A percentile compares a stretch with the other conserved stretches of the same genome.
These are phyloP conservation scores for Boletellus sp. DNA, from an alignment of 768 basidiomycete genomes.

Conservation along the genomic window DNA sequence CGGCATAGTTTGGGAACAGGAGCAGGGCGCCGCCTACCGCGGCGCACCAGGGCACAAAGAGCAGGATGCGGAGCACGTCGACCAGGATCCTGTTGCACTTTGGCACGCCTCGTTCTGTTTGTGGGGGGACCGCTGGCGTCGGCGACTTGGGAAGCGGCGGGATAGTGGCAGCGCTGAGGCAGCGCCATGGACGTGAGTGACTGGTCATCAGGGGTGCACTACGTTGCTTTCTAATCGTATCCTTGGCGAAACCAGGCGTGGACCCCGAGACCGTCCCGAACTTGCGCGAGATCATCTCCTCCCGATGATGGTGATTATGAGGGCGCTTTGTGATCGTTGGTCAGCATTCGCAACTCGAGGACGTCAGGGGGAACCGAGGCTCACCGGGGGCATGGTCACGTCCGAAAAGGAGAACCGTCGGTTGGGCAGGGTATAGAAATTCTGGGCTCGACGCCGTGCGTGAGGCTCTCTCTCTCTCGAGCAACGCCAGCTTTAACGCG, in stretches of 20 bases:
- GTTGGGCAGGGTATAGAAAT: slow-evolving; percentile 29
- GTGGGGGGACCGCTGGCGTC: background rate
- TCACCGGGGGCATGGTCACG: slow-evolving; percentile 11
- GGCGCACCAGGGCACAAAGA: slow-evolving; percentile 37
- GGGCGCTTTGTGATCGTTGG: background rate
- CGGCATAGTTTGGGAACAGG: slow-evolving; percentile 27
- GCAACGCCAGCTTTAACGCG: slow-evolving; percentile 6
- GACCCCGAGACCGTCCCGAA: slow-evolving; percentile 29
- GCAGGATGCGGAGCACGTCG: slow-evolving; percentile 12
- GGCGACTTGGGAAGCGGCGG: background rate
- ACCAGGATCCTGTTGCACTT: background rate
- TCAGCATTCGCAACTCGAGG: background rate
- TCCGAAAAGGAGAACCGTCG: slow-evolving; percentile 31
- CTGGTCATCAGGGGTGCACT: slow-evolving; percentile 12
- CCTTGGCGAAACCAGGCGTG: slow-evolving; percentile 4
- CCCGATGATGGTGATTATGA: background rate
- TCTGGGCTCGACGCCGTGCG: slow-evolving; percentile 3
- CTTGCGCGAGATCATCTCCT: slow-evolving; percentile 13
- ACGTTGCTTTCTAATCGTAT: slow-evolving; percentile 6
- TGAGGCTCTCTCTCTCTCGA: background rate
- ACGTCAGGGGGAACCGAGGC: background rate
- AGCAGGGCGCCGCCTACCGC: slow-evolving; percentile 33
- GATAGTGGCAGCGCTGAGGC: background rate
- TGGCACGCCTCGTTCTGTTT: background rate
- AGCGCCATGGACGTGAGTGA: slow-evolving; percentile 1